Conservation (phyloP, 192 early-diverging fungal genomes). For the Backusella sp. region DNA sequence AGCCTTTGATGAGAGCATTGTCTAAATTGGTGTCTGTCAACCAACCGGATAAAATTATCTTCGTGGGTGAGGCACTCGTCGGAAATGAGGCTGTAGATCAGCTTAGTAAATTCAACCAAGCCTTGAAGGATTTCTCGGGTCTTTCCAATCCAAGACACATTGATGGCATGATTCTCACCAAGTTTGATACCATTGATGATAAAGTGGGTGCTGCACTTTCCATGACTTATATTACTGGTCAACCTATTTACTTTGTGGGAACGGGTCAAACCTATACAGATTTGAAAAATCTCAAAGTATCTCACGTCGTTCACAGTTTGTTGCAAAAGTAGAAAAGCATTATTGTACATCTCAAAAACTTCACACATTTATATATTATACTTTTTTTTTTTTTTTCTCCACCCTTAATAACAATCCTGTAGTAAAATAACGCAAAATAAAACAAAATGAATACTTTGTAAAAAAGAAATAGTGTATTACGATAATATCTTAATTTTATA, state of each 20-base stretch:
- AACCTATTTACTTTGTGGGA: conserved; percentile 95
- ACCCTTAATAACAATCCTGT: not conserved
- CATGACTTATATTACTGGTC: conserved; percentile 94
- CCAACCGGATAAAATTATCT: conserved; percentile 93
- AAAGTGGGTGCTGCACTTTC: conserved; percentile 94
- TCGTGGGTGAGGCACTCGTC: conserved; percentile 96
- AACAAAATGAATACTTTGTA: no score
- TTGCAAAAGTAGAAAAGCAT: conserved; percentile 48
- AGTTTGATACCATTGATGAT: conserved; percentile 97
- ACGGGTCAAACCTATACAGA: conserved; percentile 98
- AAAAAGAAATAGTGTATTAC: not conserved
- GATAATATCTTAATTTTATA: not conserved
- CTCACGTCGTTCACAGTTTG: conserved; percentile 69
- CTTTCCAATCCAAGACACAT: conserved; percentile 82
- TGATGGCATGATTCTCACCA: conserved; percentile 94
- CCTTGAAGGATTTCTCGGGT: conserved; percentile 86
- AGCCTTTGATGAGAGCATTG: conserved; percentile 94
- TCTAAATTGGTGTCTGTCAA: conserved; percentile 92
- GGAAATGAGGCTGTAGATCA: conserved; percentile 98
- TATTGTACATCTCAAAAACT: not conserved
- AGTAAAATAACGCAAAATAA: no score
- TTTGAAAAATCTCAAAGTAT: conserved; percentile 82
- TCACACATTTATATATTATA: not conserved
- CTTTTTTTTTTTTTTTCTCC: not conserved
- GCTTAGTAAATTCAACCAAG: conserved; percentile 93